Base-by-base conservation (phyloP, 1,139 yeast species). In the Debaryomyces singareniensis region DNA sequence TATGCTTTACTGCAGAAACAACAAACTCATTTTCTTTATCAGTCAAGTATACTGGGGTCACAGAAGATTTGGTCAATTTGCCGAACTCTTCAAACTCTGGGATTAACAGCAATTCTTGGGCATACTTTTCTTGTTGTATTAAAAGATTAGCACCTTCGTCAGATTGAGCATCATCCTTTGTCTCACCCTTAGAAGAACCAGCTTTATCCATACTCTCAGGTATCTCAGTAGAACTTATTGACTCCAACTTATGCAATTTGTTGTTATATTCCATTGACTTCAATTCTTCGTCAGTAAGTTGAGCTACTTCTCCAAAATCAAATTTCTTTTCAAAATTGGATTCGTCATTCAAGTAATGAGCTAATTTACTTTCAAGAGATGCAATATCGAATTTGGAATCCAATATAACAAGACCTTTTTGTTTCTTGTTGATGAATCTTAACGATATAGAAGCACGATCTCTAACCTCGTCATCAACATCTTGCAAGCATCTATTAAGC, bases 381-480 rank as follows among this genome's bases (percentile, higher is more conserved):
- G 78, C 71, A 45, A 91, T 68, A 42, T 89, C 87, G 54, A 76
- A 87, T 40, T 72, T 74, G 34, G 78, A 68, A 33, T 75, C 73
- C 29, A 89, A 83, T 35, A 80, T 74, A 41, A 86, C 69, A 42
- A 81, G 74, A 26, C 68, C 58, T 32, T 71, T 72, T 30, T 68
- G 61, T 24, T 69, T 61, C 34, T 63, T 55, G 25, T 66, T 68
- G 36, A 86, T 72, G 39, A 89, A 74, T 41, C 75, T 72, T 50
- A 89, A 67, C 3, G 95, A 79, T 42, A 91, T 68, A 2, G 95
- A 86, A 5, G 98, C 96, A 53, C 99, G 79, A 55, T 91, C 99
- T 65, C 99, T 85, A 24, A 93, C 98, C 60, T 91, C 99, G 57
- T 91, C 98, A 53, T 91, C 96, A 28, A 70, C 75, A 58, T 91